These are phyloP conservation scores for Ascosphaera apis DNA, from an alignment of 2,329 filamentous ascomycete genomes.

Conservation along the genomic window DNA sequence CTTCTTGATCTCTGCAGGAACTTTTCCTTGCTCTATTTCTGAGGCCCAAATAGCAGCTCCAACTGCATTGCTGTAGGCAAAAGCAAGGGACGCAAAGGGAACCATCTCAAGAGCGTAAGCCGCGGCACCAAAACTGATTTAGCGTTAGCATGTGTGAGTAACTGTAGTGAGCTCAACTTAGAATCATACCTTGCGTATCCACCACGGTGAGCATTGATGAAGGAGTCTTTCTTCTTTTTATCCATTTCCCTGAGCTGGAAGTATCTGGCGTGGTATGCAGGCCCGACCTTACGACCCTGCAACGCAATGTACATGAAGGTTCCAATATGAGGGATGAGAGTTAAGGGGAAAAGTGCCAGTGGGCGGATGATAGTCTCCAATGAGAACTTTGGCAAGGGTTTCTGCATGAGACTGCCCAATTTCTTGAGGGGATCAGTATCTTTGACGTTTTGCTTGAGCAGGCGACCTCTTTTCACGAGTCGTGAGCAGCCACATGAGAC, in stretches of 20 bases:
- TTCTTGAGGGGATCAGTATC: slow-evolving; percentile 28
- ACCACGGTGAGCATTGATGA: slow-evolving; percentile 44
- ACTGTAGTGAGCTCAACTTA: neutral
- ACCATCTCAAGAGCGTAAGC: slow-evolving; percentile 68
- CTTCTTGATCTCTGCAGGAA: neutral
- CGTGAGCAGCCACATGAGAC: slow-evolving; percentile 29
- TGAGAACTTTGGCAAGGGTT: slow-evolving; percentile 30
- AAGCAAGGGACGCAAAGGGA: slow-evolving; percentile 59
- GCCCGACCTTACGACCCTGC: slow-evolving; percentile 39
- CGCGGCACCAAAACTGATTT: slow-evolving; percentile 40
- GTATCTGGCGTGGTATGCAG: slow-evolving; percentile 40
- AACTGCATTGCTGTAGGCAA: slow-evolving; percentile 77
- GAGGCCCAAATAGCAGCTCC: slow-evolving; percentile 89
- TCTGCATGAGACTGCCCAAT: slow-evolving; percentile 32
- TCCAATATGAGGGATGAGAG: slow-evolving; percentile 77
- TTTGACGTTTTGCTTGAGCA: slow-evolving; percentile 33
- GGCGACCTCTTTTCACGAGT: slow-evolving; percentile 51
- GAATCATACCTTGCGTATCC: slow-evolving; percentile 56
- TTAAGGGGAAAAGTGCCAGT: slow-evolving; percentile 68
- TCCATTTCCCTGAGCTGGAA: slow-evolving; percentile 82
- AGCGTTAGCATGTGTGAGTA: slow-evolving; percentile 4
- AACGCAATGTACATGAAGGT: slow-evolving; percentile 58
- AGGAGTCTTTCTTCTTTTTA: slow-evolving; percentile 38
- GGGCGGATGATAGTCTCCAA: slow-evolving; percentile 47
- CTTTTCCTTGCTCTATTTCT: slow-evolving; percentile 39